Conservation (phyloP, 1,139 yeast genomes). For the Barnettozyma hawaiiensis region DNA sequence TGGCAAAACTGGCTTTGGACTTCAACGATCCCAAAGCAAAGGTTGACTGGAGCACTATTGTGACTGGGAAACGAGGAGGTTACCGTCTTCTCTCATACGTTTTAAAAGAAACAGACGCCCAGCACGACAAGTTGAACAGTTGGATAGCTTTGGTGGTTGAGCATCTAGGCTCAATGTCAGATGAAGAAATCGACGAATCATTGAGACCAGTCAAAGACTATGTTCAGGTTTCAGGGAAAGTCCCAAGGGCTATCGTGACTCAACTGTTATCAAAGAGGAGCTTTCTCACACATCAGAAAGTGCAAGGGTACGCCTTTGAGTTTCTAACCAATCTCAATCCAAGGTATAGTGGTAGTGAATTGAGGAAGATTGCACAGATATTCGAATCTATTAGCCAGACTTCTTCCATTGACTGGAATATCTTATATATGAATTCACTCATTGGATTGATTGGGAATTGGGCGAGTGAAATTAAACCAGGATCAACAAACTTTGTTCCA, state of each 20-base stretch:
- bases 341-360: background rate
- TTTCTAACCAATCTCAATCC: slow-evolving; percentile 9
- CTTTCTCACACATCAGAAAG: background rate
- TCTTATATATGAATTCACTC: slow-evolving; percentile 6
- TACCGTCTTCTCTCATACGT: slow-evolving; percentile 9
- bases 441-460: background rate
- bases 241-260: slow-evolving; percentile 9
- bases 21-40: slow-evolving; percentile 12
- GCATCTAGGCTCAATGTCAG: background rate
- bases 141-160: slow-evolving; percentile 14
- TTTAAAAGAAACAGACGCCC: slow-evolving; percentile 4
- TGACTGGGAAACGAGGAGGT: slow-evolving; percentile 10
- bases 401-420: slow-evolving; percentile 1
- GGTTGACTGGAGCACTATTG: slow-evolving; percentile 14
- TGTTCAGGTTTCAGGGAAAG: slow-evolving; percentile 4
- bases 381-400: background rate
- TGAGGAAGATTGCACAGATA: background rate
- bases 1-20: slow-evolving; percentile 18
- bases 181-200: slow-evolving; percentile 8
- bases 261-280: slow-evolving; percentile 7
- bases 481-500: background rate
- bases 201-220: slow-evolving; percentile 8
- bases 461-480: background rate
- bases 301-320: slow-evolving; percentile 7
- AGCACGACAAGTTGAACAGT: slow-evolving; percentile 6